Evolutionary conservation across 768 basidiomycete species (phyloP), one percentile per base, ranked within the genome.

Genomic region (Naganishia vishniacii): DNA sequence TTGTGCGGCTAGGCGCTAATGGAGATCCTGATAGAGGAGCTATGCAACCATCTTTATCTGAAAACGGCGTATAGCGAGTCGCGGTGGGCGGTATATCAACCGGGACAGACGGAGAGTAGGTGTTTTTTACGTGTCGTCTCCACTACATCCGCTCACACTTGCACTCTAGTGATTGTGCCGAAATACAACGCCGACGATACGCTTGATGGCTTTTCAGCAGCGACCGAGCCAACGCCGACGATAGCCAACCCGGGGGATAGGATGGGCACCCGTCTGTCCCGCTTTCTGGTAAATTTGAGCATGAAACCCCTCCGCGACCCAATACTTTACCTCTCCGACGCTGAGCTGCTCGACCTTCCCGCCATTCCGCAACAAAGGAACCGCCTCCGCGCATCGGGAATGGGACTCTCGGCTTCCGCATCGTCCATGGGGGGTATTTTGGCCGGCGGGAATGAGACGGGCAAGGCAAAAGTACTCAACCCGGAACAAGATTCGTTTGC

Each of bases 61-160:
- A 95, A 94, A 72, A 89, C 88, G 0, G 94, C 91, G 75, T 95
- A 92, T 85, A 92, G 90, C 73, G 94, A 98, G 69, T 83, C 86
- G 5, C 85, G 94, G 31, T 99, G 95, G 95, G 81, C 84, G 18
- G 78, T 88, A 0, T 97, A 95, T 74, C 79, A 82, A 12, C 85
- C 87, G 0, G 87, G 87, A 59, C 95, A 97, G 74, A 83, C 84
- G 61, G 77, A 78, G 12, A 82, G 93, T 93, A 71, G 78, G 89
- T 79, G n/a, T n/a, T n/a, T n/a, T n/a, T n/a, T n/a, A n/a, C n/a
- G n/a, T n/a, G n/a, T n/a, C n/a, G n/a, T 13, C 5, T 47, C 11
- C 12, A 37, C 15, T 37, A 7, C 34, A 7, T 37, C 34, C 34
- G 34, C 26, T 37, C 28, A 59, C 18, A 23, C 31, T 26, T 48